Conservation (phyloP, 345 rosid species). For the Citrus hindsii region DNA sequence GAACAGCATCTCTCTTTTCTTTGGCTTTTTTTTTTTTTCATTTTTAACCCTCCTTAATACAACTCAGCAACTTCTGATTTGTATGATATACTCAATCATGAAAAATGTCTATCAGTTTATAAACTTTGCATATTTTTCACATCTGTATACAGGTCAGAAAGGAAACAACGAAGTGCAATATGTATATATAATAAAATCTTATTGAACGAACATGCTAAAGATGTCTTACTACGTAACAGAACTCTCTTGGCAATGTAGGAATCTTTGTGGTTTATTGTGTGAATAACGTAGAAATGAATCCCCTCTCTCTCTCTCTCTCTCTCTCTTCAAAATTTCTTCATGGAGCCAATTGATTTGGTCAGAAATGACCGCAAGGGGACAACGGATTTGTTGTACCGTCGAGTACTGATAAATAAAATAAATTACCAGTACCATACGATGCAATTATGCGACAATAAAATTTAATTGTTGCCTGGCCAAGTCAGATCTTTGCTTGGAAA, state of each 20-base stretch:
- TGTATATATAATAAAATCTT: no score
- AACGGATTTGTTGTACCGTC: not conserved
- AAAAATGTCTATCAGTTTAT: no score
- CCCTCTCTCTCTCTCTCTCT: not conserved
- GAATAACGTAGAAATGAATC: not conserved
- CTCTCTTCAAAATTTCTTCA: not conserved
- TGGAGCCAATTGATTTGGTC: not conserved
- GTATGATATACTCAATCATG: no score
- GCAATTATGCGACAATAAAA: not conserved
- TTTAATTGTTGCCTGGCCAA: not conserved
- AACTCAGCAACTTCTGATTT: no score
- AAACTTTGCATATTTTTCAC: no score
- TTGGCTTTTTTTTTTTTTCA: no score
- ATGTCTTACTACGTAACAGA: no score
- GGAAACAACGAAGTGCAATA: no score
- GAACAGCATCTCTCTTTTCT: not conserved
- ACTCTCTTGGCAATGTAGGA: no score
- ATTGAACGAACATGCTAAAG: no score
- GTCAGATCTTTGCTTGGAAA: not conserved
- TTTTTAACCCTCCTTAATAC: not conserved
- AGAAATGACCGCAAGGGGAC: not conserved
- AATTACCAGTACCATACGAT: not conserved
- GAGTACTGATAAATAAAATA: not conserved
- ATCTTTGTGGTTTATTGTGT: no score
- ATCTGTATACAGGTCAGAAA: no score